phyloP scores from a whole-genome alignment of 306 rosid genomes.

The Quercus ilex region DNA sequence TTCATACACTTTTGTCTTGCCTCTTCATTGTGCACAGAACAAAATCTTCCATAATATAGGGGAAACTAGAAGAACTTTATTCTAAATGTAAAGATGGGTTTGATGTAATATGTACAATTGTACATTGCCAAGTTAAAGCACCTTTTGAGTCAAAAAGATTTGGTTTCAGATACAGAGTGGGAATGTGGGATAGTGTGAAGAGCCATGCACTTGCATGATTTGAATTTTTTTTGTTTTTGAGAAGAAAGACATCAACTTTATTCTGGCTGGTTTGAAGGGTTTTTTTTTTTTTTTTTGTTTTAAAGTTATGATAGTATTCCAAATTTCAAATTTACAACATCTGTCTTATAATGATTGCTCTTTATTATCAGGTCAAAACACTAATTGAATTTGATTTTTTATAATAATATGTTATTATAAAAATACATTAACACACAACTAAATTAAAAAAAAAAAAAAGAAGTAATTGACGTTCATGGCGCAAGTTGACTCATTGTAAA shows the following conservation, averaged over 20 bases:
- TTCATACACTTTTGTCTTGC: not conserved
- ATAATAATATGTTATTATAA: not conserved
- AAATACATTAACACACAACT: not conserved
- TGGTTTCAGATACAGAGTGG: not conserved
- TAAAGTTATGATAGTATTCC: too few species aligned
- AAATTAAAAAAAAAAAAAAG: not conserved
- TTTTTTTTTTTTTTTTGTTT: too few species aligned
- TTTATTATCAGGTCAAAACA: too few species aligned
- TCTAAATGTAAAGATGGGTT: not conserved
- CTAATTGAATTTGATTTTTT: too few species aligned
- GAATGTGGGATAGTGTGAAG: not conserved
- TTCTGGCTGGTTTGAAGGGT: too few species aligned
- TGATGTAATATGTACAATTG: not conserved
- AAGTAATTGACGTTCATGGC: not conserved
- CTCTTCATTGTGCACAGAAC: not conserved
- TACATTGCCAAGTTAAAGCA: not conserved
- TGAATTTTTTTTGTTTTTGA: too few species aligned
- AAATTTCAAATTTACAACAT: too few species aligned
- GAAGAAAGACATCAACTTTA: too few species aligned
- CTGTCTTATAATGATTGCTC: fast-evolving
- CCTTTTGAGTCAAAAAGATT: too few species aligned
- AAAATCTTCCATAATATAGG: not conserved
- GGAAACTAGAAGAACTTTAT: not conserved
- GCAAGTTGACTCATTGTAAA: not conserved
- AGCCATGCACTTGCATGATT: not conserved